phyloP scores from a whole-genome alignment of 495 filamentous ascomycete genomes.

The Pseudevernia furfuracea region DNA sequence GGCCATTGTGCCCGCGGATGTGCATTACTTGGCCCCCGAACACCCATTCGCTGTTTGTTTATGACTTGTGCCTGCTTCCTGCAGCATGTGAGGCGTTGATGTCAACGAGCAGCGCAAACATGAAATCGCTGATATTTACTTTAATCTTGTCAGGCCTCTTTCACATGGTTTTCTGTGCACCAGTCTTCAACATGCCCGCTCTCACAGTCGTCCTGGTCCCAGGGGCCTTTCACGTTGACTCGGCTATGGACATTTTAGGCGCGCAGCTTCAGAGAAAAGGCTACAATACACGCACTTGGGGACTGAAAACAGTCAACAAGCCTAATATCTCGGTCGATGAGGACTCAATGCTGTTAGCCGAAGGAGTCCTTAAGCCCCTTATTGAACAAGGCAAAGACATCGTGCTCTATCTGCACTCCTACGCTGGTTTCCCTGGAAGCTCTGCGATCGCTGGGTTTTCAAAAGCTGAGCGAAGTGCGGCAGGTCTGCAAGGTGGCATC shows the following conservation, averaged over 20 bases:
- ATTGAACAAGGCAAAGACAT: conserved; percentile 33
- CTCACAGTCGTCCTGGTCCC: conserved; percentile 30
- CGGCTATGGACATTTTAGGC: conserved; percentile 27
- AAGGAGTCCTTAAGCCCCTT: conserved; percentile 9
- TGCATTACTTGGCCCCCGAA: not conserved
- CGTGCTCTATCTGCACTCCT: conserved; percentile 35
- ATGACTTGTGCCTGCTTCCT: not conserved
- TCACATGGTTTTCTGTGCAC: not conserved
- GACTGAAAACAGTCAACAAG: conserved; percentile 27
- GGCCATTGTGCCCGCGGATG: not conserved
- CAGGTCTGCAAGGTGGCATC: conserved; percentile 28
- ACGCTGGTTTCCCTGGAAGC: conserved; percentile 33
- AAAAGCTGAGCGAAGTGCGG: conserved; percentile 23
- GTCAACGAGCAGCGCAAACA: not conserved
- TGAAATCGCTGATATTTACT: not conserved
- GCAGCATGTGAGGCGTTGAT: not conserved
- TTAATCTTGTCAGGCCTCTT: not conserved
- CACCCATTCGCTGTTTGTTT: not conserved
- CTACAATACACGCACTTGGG: conserved; percentile 20
- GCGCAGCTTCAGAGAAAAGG: conserved; percentile 21
- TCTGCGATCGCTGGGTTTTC: conserved; percentile 31
- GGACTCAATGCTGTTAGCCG: conserved; percentile 21
- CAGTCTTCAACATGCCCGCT: conserved; percentile 11
- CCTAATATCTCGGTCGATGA: conserved; percentile 15
- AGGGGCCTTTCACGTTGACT: conserved; percentile 27